These are phyloP conservation scores for Meredithiella fracta DNA, from an alignment of 2,329 filamentous ascomycete genomes.

Conservation along the genomic window DNA sequence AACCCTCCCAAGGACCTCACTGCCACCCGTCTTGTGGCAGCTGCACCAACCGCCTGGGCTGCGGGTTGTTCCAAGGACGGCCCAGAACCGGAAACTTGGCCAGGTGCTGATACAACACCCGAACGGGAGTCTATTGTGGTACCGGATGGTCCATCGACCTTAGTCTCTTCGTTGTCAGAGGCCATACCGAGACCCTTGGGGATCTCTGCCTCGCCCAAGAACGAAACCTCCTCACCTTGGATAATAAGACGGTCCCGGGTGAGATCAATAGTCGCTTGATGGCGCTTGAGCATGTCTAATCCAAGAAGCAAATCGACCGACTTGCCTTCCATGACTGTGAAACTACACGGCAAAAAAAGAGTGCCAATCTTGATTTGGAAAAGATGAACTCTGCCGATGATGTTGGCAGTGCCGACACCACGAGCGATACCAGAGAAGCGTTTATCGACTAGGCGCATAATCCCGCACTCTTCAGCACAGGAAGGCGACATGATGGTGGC, in stretches of 20 bases:
- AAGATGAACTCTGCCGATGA: slow-evolving; percentile 86
- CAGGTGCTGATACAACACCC: slow-evolving; percentile 44
- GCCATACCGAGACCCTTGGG: slow-evolving; percentile 73
- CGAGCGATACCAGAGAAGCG: slow-evolving; percentile 83
- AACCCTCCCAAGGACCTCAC: slow-evolving; percentile 22
- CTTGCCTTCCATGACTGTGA: slow-evolving; percentile 99
- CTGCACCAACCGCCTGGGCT: slow-evolving; percentile 17
- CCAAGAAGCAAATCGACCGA: slow-evolving; percentile 85
- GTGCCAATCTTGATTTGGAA: slow-evolving; percentile 87
- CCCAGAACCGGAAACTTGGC: slow-evolving; percentile 11
- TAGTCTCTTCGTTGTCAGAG: slow-evolving; percentile 60
- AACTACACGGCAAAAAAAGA: slow-evolving; percentile 78
- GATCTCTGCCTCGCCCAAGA: slow-evolving; percentile 84
- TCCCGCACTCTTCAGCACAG: slow-evolving; percentile 81
- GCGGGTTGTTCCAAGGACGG: slow-evolving; percentile 5
- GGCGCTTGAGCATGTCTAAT: slow-evolving; percentile 90
- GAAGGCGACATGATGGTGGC: slow-evolving; percentile 96
- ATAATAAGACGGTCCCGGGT: slow-evolving; percentile 73
- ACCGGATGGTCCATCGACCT: slow-evolving; percentile 70
- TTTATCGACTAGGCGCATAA: slow-evolving; percentile 88
- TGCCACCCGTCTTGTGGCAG: slow-evolving; percentile 18
- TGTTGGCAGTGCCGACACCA: slow-evolving; percentile 85
- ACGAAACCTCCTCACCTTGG: slow-evolving; percentile 72
- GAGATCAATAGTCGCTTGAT: slow-evolving; percentile 85
- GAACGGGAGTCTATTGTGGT: slow-evolving; percentile 72